Conservation (phyloP, 2,329 filamentous ascomycete genomes). For the Microcera coccophila region DNA sequence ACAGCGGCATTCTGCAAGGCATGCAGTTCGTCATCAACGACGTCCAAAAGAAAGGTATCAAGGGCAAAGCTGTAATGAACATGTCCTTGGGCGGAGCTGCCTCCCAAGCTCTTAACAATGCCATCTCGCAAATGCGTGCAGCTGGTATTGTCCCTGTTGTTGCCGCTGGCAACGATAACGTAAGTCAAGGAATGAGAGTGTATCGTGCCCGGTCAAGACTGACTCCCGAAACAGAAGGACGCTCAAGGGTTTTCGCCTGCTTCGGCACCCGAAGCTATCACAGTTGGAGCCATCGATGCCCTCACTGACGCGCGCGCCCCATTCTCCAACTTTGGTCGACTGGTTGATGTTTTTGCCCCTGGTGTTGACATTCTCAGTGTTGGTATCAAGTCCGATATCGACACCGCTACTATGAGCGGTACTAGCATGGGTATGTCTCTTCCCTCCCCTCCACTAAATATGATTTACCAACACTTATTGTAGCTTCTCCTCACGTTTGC, state of each 20-base stretch:
- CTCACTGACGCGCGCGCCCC: slow-evolving; percentile 43
- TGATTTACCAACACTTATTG: slow-evolving; percentile 11
- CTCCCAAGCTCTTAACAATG: slow-evolving; percentile 52
- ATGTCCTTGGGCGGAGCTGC: slow-evolving; percentile 55
- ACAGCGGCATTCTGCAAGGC: slow-evolving; percentile 50
- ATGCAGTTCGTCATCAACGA: slow-evolving; percentile 54
- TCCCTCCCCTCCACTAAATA: not conserved
- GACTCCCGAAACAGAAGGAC: slow-evolving; percentile 36
- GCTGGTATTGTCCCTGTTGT: slow-evolving; percentile 55
- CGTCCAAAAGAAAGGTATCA: slow-evolving; percentile 37
- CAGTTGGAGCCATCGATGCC: slow-evolving; percentile 57
- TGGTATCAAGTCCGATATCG: slow-evolving; percentile 47
- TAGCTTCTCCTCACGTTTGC: slow-evolving; percentile 61
- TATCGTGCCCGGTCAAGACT: slow-evolving; percentile 1
- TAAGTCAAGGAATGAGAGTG: no score
- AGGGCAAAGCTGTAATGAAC: slow-evolving; percentile 59
- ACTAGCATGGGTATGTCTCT: slow-evolving; percentile 52
- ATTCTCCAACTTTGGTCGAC: slow-evolving; percentile 57
- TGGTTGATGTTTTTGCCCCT: slow-evolving; percentile 54
- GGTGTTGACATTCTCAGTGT: slow-evolving; percentile 53
- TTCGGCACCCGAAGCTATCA: slow-evolving; percentile 54
- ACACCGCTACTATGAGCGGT: slow-evolving; percentile 45
- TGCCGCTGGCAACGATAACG: slow-evolving; percentile 57
- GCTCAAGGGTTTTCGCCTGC: slow-evolving; percentile 51
- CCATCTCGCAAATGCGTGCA: slow-evolving; percentile 46